Evolutionary conservation across 805 yeast species (phyloP).

Genomic region (Sugiyamaella valdiviana): DNA sequence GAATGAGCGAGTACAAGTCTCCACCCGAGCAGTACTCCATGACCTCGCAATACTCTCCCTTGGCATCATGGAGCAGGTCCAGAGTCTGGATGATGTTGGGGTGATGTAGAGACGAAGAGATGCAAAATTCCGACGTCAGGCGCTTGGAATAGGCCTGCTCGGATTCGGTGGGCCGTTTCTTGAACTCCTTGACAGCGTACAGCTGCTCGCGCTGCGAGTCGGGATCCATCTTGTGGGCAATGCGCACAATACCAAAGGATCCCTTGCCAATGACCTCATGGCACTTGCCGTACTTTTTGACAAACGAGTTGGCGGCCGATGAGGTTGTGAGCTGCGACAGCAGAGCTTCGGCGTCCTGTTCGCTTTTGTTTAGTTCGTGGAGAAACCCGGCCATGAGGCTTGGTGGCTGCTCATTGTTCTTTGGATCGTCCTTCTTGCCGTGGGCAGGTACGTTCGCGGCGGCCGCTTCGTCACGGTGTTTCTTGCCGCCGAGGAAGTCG

Average conservation of each 20-base stretch:
- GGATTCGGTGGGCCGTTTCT: constrained; percentile 52
- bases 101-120: constrained; percentile 67
- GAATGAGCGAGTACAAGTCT: constrained; percentile 57
- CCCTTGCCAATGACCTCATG: constrained; percentile 91
- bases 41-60: constrained; percentile 70
- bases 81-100: constrained; percentile 68
- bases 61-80: constrained; percentile 67
- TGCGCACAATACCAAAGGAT: constrained; percentile 84
- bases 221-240: constrained; percentile 58
- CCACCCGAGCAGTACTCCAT: constrained; percentile 95
- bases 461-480: constrained; percentile 12
- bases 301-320: constrained; percentile 48
- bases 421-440: neutral
- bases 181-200: constrained; percentile 72
- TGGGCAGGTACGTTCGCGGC: neutral
- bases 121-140: constrained; percentile 83
- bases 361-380: constrained; percentile 15
- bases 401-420: constrained; percentile 14
- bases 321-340: constrained; percentile 2
- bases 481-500: constrained; percentile 19
- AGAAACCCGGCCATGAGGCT: constrained; percentile 21
- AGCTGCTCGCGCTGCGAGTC: constrained; percentile 36
- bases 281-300: constrained; percentile 87
- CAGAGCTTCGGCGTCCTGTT: constrained; percentile 9
- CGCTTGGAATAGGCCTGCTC: constrained; percentile 56